Base-by-base conservation (phyloP, 2,329 filamentous ascomycete genomes). In the Trichoderma atrobrunneum region DNA sequence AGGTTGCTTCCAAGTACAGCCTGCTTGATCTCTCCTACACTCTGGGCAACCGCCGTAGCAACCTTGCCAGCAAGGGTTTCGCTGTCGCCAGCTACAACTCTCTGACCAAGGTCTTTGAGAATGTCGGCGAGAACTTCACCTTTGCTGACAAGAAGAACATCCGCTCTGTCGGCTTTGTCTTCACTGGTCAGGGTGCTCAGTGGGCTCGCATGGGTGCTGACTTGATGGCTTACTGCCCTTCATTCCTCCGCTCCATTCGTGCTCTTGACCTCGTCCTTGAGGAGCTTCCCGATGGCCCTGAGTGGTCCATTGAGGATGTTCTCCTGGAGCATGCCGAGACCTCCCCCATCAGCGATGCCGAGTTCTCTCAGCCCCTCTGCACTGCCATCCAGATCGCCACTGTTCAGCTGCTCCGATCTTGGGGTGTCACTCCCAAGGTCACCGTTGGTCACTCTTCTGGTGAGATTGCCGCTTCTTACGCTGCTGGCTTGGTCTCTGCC, bases 381-480 rank as follows among this genome's bases (percentile, higher is more conserved):
- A 80, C 78, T 1, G 80, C 76, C 3, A 66, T 82, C 0, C 80
- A 84, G 69, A 77, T 82, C n/a, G 81, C 77, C 7, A 69, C 83
- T 3, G 78, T 39, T 18, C 32, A 62, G 26, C 12, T 14, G 76
- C 75, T 6, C 56, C 77, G 0, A 48, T 59, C 0, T 32, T 72
- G 43, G 60, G 78, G 80, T 0, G 73, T 86, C 30, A 64, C 57
- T 1, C 81, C 82, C 0, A 32, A 74, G 7, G 79, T 77, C 1
- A 81, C 83, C 0, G 78, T 84, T 4, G 84, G 84, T 0, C 84
- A 86, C 71, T 84, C 82, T 0, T 79, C 76, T 2, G 84, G 84
- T 1, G 84, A 86, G 72, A 83, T 85, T 39, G 84, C 80, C 0
- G 84, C 84, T 1, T 83, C 84, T 0, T 85, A 85, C 61, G 82